Percentiles rank a stretch among this genome's conserved stretches.
These are phyloP conservation scores for Senna siamea DNA, from an alignment of 306 rosid species.

Conservation along the genomic window DNA sequence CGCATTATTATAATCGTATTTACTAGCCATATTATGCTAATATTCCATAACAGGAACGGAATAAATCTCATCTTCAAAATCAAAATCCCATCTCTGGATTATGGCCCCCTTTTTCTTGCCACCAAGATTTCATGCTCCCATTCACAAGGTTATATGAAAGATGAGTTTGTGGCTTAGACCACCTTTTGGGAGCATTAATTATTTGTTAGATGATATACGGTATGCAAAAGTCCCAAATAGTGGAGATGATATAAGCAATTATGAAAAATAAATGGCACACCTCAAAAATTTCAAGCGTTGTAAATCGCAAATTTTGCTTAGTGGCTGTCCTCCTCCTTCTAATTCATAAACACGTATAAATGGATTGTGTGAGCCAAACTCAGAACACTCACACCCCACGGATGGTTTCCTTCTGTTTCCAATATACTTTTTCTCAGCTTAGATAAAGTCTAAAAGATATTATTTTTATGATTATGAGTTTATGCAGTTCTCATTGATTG, in stretches of 20 bases:
- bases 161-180: background rate
- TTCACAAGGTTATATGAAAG: background rate
- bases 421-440: background rate
- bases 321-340: background rate
- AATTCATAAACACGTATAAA: background rate
- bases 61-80: constrained; percentile 17
- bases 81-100: background rate
- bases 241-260: constrained; percentile 18
- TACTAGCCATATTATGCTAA: constrained; percentile 4
- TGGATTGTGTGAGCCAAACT: background rate
- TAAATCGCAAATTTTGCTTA: background rate
- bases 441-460: background rate
- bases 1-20: background rate
- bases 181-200: background rate
- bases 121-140: background rate
- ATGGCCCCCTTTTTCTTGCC: constrained; percentile 24
- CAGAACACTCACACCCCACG: background rate
- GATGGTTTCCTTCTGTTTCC: background rate
- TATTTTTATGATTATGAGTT: background rate
- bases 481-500: background rate
- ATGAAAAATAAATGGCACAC: background rate
- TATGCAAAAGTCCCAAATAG: background rate
- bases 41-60: constrained; percentile 24
- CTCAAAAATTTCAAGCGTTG: constrained; percentile 8
- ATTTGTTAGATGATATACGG: background rate